These are phyloP conservation scores for Ceratobasidium sp. DNA, from an alignment of 1,284 basidiomycete genomes.

Conservation along the genomic window DNA sequence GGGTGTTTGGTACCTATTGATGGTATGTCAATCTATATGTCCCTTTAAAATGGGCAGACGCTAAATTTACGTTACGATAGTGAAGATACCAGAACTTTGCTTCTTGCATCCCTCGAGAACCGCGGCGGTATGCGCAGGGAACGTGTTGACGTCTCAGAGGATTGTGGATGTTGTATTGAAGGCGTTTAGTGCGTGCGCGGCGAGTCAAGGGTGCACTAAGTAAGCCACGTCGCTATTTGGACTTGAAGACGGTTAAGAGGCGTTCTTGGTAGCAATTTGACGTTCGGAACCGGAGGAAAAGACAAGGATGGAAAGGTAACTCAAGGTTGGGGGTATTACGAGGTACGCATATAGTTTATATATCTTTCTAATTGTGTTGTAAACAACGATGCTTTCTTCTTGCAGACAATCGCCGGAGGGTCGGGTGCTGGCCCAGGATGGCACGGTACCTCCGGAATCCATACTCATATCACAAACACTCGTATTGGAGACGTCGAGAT, in stretches of 20 bases:
- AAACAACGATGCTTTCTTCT: constrained; percentile 45
- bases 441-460: constrained; percentile 90
- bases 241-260: background rate
- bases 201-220: constrained; percentile 95
- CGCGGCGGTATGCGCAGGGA: constrained; percentile 93
- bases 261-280: constrained; percentile 75
- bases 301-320: constrained; percentile 80
- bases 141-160: constrained; percentile 91
- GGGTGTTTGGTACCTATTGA: constrained; percentile 87
- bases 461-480: constrained; percentile 95
- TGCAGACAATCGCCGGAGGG: constrained; percentile 92
- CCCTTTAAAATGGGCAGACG: background rate
- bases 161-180: constrained; percentile 96
- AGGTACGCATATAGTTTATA: constrained; percentile 63
- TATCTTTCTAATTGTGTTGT: background rate
- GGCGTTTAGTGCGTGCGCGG: constrained; percentile 93
- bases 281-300: constrained; percentile 91
- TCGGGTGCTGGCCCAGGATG: constrained; percentile 91
- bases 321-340: constrained; percentile 95
- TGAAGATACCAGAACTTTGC: constrained; percentile 84
- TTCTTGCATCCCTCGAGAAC: constrained; percentile 85
- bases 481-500: constrained; percentile 94
- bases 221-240: constrained; percentile 55
- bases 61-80: constrained; percentile 58
- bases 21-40: constrained; percentile 64